Evolutionary conservation across 345 rosid genomes (phyloP).

Genomic region (Ricinus communis): DNA sequence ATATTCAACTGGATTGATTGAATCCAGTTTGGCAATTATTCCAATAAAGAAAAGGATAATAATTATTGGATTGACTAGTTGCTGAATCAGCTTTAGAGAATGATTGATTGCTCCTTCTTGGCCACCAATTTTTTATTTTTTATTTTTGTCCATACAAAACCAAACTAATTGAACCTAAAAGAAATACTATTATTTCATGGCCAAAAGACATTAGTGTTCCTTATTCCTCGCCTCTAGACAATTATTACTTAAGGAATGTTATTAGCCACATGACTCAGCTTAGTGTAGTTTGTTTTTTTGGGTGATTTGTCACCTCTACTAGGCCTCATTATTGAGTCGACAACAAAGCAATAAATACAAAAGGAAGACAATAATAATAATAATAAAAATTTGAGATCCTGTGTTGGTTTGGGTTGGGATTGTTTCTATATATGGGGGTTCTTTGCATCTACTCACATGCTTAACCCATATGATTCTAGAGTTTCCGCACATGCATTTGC

Average conservation of each 20-base stretch:
- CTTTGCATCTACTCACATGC: slow-evolving; percentile 18
- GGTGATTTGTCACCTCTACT: neutral
- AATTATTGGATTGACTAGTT: neutral
- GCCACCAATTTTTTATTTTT: slow-evolving; percentile 15
- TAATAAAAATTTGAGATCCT: too few species aligned
- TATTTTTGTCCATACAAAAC: neutral
- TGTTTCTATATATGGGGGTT: too few species aligned
- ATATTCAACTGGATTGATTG: neutral
- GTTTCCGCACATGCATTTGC: slow-evolving; percentile 22
- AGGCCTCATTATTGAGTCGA: slow-evolving; percentile 15
- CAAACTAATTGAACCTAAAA: too few species aligned
- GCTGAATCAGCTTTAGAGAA: slow-evolving; percentile 32
- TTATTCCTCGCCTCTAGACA: neutral
- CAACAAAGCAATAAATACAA: neutral
- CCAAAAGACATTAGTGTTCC: neutral
- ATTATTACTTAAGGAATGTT: neutral
- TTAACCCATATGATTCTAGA: neutral
- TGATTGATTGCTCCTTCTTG: slow-evolving; percentile 1
- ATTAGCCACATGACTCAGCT: slow-evolving; percentile 10
- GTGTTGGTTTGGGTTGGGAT: too few species aligned
- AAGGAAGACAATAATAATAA: neutral
- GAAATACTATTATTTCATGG: too few species aligned
- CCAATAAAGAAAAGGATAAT: neutral
- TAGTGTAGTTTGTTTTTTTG: neutral
- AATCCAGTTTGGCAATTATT: too few species aligned